phyloP scores from a whole-genome alignment of 257 asterid genomes.

The Perilla frutescens region DNA sequence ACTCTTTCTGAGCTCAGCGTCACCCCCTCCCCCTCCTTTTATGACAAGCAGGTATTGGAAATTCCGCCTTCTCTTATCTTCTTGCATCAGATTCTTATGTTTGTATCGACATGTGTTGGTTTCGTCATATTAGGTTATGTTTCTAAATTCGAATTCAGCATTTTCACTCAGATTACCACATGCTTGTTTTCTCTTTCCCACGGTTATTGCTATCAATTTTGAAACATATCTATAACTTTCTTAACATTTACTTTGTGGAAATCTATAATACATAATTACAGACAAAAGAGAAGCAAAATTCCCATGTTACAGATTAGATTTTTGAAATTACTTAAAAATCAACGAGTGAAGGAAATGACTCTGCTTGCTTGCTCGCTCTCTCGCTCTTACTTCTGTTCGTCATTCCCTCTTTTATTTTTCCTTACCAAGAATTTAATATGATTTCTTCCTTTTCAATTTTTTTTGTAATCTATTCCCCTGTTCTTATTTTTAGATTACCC shows the following conservation, averaged over 20 bases:
- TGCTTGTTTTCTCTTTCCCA: not conserved
- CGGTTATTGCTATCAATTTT: not conserved
- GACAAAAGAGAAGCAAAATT: not conserved
- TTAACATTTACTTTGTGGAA: constrained; percentile 12
- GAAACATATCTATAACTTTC: not conserved
- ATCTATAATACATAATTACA: too few species aligned
- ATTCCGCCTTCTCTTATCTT: not conserved
- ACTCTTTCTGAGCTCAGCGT: constrained; percentile 40
- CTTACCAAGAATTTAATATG: too few species aligned
- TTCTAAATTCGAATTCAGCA: too few species aligned
- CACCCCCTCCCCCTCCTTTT: constrained; percentile 43
- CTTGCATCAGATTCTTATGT: not conserved
- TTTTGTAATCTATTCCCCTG: constrained; percentile 15
- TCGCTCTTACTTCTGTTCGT: too few species aligned
- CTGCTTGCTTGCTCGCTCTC: too few species aligned
- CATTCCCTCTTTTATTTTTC: too few species aligned
- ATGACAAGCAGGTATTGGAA: constrained; percentile 67
- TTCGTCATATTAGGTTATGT: not conserved
- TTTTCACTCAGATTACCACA: too few species aligned
- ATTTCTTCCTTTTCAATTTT: not conserved
- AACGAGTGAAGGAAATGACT: too few species aligned
- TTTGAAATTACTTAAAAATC: too few species aligned
- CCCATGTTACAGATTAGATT: not conserved
- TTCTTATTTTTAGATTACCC: constrained; percentile 16
- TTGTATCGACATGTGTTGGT: not conserved